Conservation (phyloP, 306 rosid species). For the Medicago arabica region DNA sequence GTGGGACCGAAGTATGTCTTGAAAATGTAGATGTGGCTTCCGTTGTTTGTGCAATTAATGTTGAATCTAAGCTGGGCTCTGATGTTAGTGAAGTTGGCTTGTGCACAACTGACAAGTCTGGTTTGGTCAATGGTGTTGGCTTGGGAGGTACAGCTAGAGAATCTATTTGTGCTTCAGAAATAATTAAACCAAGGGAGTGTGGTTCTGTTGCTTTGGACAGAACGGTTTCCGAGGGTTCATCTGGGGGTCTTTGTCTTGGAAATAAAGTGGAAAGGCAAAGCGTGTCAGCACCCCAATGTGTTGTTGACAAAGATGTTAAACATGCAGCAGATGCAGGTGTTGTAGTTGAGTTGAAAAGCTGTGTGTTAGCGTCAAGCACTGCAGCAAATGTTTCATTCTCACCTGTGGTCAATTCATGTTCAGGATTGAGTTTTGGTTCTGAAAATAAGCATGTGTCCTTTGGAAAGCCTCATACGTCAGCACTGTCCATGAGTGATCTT, state of each 20-base stretch:
- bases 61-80: constrained; percentile 45
- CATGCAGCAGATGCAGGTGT: constrained; percentile 47
- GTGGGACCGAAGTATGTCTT: constrained; percentile 41
- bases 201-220: constrained; percentile 52
- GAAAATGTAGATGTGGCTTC: constrained; percentile 46
- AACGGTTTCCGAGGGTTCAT: constrained; percentile 47
- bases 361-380: constrained; percentile 54
- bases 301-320: constrained; percentile 44
- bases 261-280: constrained; percentile 45
- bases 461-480: constrained; percentile 47
- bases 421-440: constrained; percentile 54
- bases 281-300: constrained; percentile 34
- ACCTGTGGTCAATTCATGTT: constrained; percentile 55
- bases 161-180: constrained; percentile 41
- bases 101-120: constrained; percentile 43
- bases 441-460: constrained; percentile 47
- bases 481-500: constrained; percentile 45
- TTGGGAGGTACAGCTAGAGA: constrained; percentile 44
- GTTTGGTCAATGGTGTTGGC: constrained; percentile 32
- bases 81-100: constrained; percentile 44
- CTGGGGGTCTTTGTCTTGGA: constrained; percentile 43
- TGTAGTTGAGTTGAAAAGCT: constrained; percentile 41
- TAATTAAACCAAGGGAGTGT: constrained; percentile 36
- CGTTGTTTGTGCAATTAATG: constrained; percentile 49
- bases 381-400: constrained; percentile 49